A percentile compares a stretch with the other conserved stretches of the same genome.
phyloP scores from a whole-genome alignment of 306 rosid genomes.

The Cucurbita moschata region DNA sequence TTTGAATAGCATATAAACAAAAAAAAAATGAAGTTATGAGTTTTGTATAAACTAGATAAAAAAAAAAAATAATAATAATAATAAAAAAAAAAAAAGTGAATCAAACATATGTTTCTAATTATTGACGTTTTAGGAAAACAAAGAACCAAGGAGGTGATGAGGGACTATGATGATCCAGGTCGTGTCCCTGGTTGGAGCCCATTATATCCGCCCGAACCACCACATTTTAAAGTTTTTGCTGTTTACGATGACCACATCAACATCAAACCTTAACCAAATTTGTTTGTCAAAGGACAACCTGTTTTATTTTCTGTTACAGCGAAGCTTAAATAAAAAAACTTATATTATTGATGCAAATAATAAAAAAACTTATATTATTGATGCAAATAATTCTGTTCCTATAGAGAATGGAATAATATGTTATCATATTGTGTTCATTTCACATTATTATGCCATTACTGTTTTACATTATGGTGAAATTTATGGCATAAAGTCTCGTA shows the following conservation, averaged over 20 bases:
- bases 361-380: not conserved
- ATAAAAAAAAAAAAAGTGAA: no score
- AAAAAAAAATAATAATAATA: no score
- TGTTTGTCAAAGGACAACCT: no score
- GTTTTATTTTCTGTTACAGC: not conserved
- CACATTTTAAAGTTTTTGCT: no score
- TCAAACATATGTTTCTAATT: not conserved
- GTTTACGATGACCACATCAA: no score
- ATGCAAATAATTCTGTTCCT: not conserved
- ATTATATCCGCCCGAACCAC: not conserved
- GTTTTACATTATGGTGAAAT: no score
- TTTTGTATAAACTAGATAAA: not conserved
- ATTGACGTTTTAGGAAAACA: not conserved
- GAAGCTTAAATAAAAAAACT: no score
- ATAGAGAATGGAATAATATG: not conserved
- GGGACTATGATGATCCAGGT: not conserved
- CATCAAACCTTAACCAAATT: not conserved
- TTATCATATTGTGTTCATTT: not conserved
- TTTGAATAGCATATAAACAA: no score
- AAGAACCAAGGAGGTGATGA: not conserved
- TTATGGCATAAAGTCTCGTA: no score
- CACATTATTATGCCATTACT: no score
- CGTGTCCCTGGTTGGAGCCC: not conserved
- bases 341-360: not conserved
- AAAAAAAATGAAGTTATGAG: not conserved